Evolutionary conservation across 768 basidiomycete genomes (phyloP).

Genomic region (Kwoniella sp.): DNA sequence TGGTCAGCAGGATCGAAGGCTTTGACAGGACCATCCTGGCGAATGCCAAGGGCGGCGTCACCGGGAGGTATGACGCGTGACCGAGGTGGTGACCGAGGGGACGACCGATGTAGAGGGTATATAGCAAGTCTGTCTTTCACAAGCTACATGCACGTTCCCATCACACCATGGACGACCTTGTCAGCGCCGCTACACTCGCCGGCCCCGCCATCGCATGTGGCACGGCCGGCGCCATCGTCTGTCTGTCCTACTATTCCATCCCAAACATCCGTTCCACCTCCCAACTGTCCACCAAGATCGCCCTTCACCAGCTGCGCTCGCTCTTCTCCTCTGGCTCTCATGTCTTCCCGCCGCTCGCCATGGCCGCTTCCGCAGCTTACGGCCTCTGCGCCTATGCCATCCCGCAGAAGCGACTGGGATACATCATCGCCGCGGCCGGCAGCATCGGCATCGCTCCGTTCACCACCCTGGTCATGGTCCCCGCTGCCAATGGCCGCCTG

Average conservation of each 20-base stretch:
- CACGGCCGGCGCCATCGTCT: constrained; percentile 1
- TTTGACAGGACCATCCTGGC: constrained; percentile 16
- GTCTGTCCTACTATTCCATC: neutral
- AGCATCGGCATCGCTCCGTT: constrained; percentile 11
- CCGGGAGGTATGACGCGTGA: neutral
- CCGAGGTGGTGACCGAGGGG: no score
- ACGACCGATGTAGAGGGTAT: no score
- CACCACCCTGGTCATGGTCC: constrained; percentile 9
- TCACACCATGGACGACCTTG: no score
- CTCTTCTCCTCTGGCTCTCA: constrained; percentile 5
- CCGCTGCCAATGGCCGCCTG: constrained; percentile 1
- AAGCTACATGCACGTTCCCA: no score
- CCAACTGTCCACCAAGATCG: neutral
- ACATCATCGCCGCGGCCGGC: neutral
- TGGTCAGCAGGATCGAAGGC: constrained; percentile 26
- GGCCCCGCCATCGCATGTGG: neutral
- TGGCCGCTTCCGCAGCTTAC: neutral
- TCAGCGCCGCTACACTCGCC: no score
- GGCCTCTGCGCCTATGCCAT: neutral
- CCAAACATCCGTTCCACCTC: constrained; percentile 2
- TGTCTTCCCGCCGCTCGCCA: constrained; percentile 5
- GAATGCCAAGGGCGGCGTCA: constrained; percentile 2
- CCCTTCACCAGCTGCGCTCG: constrained; percentile 1
- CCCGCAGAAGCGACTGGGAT: neutral
- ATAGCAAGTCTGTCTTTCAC: no score